A percentile compares a stretch with the other conserved stretches of the same genome.
phyloP scores from a whole-genome alignment of 495 filamentous ascomycete species.

The Penicillium alfredii region DNA sequence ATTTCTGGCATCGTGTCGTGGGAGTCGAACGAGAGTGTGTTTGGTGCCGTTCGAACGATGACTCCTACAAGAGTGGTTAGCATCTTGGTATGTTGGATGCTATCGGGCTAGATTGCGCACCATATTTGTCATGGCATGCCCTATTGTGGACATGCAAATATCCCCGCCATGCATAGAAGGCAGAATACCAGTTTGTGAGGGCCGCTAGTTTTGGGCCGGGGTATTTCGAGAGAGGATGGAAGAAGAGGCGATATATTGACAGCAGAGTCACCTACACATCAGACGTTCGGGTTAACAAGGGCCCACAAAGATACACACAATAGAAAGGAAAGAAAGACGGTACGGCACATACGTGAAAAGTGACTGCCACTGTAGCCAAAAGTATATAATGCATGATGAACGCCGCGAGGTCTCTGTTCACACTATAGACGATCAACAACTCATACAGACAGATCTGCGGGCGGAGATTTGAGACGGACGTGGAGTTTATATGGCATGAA shows the following conservation, averaged over 20 bases:
- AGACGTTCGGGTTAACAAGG: too few relatives aligned
- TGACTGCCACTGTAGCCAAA: too few relatives aligned
- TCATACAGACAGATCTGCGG: too few relatives aligned
- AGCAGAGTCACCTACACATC: too few relatives aligned
- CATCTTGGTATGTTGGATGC: background rate
- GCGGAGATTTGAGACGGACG: too few relatives aligned
- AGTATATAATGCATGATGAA: too few relatives aligned
- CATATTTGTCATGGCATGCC: constrained; percentile 10
- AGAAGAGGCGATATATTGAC: constrained; percentile 15
- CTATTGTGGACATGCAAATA: constrained; percentile 13
- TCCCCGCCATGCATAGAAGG: constrained; percentile 16
- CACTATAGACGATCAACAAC: too few relatives aligned
- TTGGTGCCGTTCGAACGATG: constrained; percentile 12
- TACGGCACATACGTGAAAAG: too few relatives aligned
- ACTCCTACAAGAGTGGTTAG: constrained; percentile 3
- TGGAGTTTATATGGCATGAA: too few relatives aligned
- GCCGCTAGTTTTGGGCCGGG: constrained; percentile 57
- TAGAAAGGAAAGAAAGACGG: too few relatives aligned
- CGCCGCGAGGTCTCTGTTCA: too few relatives aligned
- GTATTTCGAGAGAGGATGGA: constrained; percentile 63
- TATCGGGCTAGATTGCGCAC: constrained; percentile 3
- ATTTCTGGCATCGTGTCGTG: constrained; percentile 7
- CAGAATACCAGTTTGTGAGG: constrained; percentile 20
- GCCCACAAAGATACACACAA: too few relatives aligned
- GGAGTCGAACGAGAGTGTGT: constrained; percentile 9